Percentiles rank a stretch among this genome's conserved stretches.
Conservation (phyloP, 2,329 filamentous ascomycete genomes). For the Ciborinia camelliae region DNA sequence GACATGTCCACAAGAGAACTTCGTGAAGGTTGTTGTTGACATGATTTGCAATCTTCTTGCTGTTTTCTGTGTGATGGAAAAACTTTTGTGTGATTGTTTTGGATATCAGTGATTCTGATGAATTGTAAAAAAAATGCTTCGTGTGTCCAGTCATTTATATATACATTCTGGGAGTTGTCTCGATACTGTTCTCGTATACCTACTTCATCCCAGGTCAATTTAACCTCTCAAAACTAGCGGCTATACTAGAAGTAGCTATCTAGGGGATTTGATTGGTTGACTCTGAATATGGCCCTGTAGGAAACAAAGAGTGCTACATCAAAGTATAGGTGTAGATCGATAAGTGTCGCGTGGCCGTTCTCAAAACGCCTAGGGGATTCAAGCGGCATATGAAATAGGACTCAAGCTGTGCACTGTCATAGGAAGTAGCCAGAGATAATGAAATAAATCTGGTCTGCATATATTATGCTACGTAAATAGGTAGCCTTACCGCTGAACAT, state of each 20-base stretch:
- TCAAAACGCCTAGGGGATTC: neutral
- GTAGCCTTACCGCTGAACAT: no score
- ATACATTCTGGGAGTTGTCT: neutral
- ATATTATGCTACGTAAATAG: no score
- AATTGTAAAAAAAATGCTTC: neutral
- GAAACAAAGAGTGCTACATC: neutral
- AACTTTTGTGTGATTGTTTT: neutral
- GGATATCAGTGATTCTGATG: neutral
- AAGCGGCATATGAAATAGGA: neutral
- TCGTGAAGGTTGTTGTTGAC: neutral
- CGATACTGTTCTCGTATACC: neutral
- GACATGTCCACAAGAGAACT: neutral
- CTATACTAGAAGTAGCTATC: neutral
- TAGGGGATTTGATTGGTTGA: neutral
- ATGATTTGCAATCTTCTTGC: neutral
- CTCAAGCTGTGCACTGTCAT: no score
- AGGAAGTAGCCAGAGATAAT: accelerated
- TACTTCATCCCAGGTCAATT: accelerated
- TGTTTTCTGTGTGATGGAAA: neutral
- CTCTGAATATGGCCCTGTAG: no score
- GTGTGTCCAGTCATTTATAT: neutral
- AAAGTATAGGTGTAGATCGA: neutral
- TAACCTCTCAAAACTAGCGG: no score
- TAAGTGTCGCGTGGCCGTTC: neutral
- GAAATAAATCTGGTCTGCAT: accelerated